phyloP scores from a whole-genome alignment of 495 filamentous ascomycete species.

The Aspergillus nanangensis region DNA sequence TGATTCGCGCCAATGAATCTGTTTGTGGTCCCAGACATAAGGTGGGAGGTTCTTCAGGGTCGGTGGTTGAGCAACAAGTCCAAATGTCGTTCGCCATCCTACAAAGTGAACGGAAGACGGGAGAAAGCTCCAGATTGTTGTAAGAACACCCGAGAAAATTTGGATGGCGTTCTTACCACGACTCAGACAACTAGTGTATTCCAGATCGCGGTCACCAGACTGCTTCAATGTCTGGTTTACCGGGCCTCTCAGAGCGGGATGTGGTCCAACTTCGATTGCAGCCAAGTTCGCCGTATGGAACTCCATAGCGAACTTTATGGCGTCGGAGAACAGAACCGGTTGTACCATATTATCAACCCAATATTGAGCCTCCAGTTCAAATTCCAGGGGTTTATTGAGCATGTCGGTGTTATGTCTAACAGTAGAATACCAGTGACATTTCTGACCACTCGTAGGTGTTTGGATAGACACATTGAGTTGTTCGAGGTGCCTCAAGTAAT shows the following conservation, averaged over 20 bases:
- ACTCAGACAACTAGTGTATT: conserved; percentile 30
- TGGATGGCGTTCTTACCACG: conserved; percentile 29
- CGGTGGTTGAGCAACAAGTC: not conserved
- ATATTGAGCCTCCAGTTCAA: conserved; percentile 26
- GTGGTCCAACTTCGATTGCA: conserved; percentile 48
- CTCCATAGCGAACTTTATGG: conserved; percentile 29
- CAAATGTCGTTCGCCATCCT: conserved; percentile 14
- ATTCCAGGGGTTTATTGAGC: not conserved
- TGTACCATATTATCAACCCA: conserved; percentile 53
- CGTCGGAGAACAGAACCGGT: conserved; percentile 48
- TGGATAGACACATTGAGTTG: not conserved
- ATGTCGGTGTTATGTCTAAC: not conserved
- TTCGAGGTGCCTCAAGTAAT: conserved; percentile 33
- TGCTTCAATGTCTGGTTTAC: conserved; percentile 23
- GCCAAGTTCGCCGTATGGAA: conserved; percentile 1
- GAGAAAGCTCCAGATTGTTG: conserved; percentile 39
- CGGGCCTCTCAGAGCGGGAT: conserved; percentile 40
- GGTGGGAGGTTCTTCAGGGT: conserved; percentile 22
- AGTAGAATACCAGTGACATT: not conserved
- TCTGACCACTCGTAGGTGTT: not conserved
- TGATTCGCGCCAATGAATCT: conserved; percentile 41
- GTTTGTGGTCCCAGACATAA: conserved; percentile 50
- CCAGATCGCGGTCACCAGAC: conserved; percentile 7
- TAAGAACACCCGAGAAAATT: conserved; percentile 37
- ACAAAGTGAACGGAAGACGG: conserved; percentile 8